Conservation (phyloP, 345 rosid species). For the Salix exigua region DNA sequence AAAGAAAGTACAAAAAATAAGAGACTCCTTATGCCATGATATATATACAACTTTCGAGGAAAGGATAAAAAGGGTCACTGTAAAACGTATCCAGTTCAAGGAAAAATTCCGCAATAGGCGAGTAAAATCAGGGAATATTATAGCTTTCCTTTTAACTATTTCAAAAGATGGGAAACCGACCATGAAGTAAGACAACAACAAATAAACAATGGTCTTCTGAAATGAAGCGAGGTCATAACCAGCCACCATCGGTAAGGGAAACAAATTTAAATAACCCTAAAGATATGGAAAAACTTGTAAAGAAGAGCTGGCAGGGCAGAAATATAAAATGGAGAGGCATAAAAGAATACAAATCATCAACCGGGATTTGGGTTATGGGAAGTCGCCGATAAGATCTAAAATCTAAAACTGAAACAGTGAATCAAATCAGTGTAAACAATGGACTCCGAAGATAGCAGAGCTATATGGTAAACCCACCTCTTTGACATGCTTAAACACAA, state of each 20-base stretch:
- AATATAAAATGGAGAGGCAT: neutral
- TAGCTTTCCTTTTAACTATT: neutral
- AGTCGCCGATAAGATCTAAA: neutral
- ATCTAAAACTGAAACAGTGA: neutral
- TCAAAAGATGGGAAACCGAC: neutral
- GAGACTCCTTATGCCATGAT: neutral
- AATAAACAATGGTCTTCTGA: too few species aligned
- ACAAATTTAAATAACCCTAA: neutral
- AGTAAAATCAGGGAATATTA: neutral
- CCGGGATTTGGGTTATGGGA: neutral
- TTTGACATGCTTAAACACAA: neutral
- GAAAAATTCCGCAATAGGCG: neutral
- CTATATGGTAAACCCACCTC: neutral
- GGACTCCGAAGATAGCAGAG: too few species aligned
- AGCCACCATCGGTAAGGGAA: neutral
- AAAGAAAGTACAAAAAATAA: conserved; percentile 7
- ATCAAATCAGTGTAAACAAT: neutral
- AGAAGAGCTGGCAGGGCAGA: neutral
- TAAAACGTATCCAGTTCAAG: neutral
- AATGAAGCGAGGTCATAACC: neutral
- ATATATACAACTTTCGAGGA: neutral
- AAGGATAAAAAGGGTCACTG: neutral
- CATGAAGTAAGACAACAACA: neutral
- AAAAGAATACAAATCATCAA: neutral
- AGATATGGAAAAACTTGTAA: too few species aligned